Conservation (phyloP, 2,329 filamentous ascomycete genomes). For the Aspergillus versicolor region DNA sequence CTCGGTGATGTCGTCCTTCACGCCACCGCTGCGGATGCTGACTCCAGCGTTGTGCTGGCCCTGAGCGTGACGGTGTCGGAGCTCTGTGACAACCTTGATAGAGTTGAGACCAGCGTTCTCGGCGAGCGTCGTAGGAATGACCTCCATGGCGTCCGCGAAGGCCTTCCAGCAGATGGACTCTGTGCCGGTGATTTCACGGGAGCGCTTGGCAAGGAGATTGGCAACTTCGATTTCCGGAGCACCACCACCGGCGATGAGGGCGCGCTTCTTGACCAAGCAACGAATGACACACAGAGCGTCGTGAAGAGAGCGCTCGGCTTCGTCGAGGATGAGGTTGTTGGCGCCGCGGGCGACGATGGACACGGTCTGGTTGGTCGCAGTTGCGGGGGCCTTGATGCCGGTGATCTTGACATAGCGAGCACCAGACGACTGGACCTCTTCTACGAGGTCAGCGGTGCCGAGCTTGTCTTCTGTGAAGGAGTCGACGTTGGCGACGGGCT, state of each 20-base stretch:
- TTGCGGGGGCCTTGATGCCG: constrained; percentile 74
- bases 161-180: constrained; percentile 99
- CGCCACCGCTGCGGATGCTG: constrained; percentile 95
- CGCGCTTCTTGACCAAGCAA: constrained; percentile 98
- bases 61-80: constrained; percentile 90
- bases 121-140: constrained; percentile 92
- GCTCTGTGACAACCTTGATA: constrained; percentile 96
- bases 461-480: constrained; percentile 99
- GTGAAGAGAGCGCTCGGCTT: constrained; percentile 94
- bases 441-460: constrained; percentile 86
- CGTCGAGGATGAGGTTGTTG: constrained; percentile 90
- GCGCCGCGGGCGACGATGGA: constrained; percentile 93
- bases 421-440: constrained; percentile 84
- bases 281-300: constrained; percentile 97
- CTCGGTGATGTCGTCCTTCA: constrained; percentile 94
- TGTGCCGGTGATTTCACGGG: constrained; percentile 81
- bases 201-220: constrained; percentile 76
- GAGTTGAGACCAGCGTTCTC: constrained; percentile 98
- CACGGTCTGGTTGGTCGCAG: constrained; percentile 68
- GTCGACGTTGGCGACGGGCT: constrained; percentile 97
- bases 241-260: constrained; percentile 94
- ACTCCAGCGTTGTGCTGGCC: constrained; percentile 96
- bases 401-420: constrained; percentile 93
- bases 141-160: constrained; percentile 95
- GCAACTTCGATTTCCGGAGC: constrained; percentile 97